A percentile compares a stretch with the other conserved stretches of the same genome.
phyloP scores from a whole-genome alignment of 2,329 filamentous ascomycete species.

The Ophiostoma populinum region DNA sequence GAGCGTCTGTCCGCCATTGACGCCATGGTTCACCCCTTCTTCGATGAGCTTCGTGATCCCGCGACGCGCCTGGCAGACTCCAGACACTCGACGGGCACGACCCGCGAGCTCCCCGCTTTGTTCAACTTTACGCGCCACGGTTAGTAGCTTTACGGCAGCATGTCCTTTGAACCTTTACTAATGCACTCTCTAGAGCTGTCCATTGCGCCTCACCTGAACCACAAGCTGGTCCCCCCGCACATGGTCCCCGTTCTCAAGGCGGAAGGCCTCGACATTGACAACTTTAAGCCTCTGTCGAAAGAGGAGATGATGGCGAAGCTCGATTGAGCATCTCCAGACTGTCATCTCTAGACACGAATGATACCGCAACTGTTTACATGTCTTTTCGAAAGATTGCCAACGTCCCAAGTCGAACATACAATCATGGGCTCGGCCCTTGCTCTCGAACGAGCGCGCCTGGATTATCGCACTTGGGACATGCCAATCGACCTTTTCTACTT shows the following conservation, averaged over 20 bases:
- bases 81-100: constrained; percentile 63
- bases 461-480: no score
- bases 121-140: constrained; percentile 93
- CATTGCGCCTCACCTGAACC: constrained; percentile 79
- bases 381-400: no score
- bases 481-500: no score
- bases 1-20: constrained; percentile 86
- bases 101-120: constrained; percentile 68
- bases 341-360: no score
- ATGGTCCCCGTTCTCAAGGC: constrained; percentile 56
- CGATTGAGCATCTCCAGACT: constrained; percentile 44
- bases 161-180: not conserved
- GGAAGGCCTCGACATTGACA: constrained; percentile 79
- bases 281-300: constrained; percentile 78
- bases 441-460: no score
- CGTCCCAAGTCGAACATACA: no score
- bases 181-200: constrained; percentile 49
- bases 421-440: no score
- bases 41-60: constrained; percentile 90
- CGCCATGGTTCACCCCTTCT: constrained; percentile 97
- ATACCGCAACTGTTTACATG: no score
- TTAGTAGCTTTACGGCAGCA: constrained; percentile 26
- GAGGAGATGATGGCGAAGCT: constrained; percentile 96
- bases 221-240: constrained; percentile 72
- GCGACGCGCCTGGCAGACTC: constrained; percentile 84